Evolutionary conservation across 352 stramenopile species (phyloP).

Genomic region (Globisporangium alternatum): DNA sequence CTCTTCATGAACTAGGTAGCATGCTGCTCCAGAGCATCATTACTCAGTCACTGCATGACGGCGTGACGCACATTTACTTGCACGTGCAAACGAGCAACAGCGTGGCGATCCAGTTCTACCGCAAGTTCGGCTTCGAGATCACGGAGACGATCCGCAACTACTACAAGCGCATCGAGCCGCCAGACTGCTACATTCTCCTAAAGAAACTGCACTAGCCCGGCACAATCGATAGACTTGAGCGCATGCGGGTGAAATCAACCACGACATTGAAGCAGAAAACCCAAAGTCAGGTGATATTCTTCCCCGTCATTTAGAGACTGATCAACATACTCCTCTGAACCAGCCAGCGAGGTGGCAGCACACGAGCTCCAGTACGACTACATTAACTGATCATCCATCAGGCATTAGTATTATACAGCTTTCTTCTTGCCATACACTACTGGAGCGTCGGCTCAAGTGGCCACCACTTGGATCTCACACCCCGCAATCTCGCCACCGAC

Average conservation of each 20-base stretch:
- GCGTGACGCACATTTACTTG: constrained; percentile 70
- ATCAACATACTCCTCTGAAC: too few species aligned
- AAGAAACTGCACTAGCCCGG: constrained; percentile 36
- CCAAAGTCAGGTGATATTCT: too few species aligned
- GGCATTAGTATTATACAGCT: neutral
- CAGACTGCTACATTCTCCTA: constrained; percentile 91
- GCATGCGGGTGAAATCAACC: neutral
- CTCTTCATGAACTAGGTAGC: constrained; percentile 23
- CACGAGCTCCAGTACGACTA: too few species aligned
- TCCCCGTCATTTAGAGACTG: too few species aligned
- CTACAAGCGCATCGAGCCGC: constrained; percentile 93
- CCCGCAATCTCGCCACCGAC: too few species aligned
- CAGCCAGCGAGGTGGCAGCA: too few species aligned
- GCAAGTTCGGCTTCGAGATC: constrained; percentile 81
- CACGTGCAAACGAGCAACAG: constrained; percentile 94
- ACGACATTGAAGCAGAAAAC: too few species aligned
- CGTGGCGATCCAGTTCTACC: constrained; percentile 92
- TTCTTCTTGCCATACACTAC: neutral
- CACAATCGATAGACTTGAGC: neutral
- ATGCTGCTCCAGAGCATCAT: constrained; percentile 42
- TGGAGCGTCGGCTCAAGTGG: too few species aligned
- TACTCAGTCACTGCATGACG: constrained; percentile 28
- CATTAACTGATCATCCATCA: too few species aligned
- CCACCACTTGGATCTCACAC: too few species aligned
- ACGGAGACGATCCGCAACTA: constrained; percentile 92